Evolutionary conservation across 129 eudicot genomes (phyloP), one percentile per base, ranked within the genome.

Genomic region (Ambrosia trifida): DNA sequence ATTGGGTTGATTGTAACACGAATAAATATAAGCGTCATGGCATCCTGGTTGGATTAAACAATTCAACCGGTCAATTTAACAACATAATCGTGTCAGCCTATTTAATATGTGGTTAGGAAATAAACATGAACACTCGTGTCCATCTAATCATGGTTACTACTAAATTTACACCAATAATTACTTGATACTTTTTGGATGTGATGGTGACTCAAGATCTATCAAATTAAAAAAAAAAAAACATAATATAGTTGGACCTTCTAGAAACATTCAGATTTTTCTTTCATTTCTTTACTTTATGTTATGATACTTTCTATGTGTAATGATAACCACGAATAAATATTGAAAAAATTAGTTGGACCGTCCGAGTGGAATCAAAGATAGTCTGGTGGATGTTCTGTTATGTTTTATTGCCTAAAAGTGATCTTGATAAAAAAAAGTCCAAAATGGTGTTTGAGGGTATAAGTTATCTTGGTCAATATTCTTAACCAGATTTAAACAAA

Each of bases 341-440:
- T 36, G 38, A n/a, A 59, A 47, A 13, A 59, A 76, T 68, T 76
- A 41, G 53, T 66, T 66, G 80, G 75, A 68, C 75, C 80, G 36
- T 46, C 60, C 59, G 35, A 31, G 45, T 66, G 49, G 67, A 75
- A 75, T 65, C 58, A 47, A 72, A 52, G 64, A 28, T 63, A 51
- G 54, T 75, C 33, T 41, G 66, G 57, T 64, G 72, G 57, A 53
- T 38, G 43, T 36, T 36, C 41, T 74, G 65, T 50, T 73, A 28
- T 62, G 63, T 73, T 62, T 57, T 65, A 12, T 40, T 40, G 58
- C 45, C 58, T 17, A 64, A 63, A 65, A 66, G 73, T 52, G 20
- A 66, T 11, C 10, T 10, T 19, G 12, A n/a, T n/a, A 17, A 61
- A 52, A 75, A 16, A 11, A 9, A 2, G 64, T 68, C 68, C 49